Evolutionary conservation across 495 filamentous ascomycete genomes (phyloP).

Genomic region (Barbatosphaeria neglecta): DNA sequence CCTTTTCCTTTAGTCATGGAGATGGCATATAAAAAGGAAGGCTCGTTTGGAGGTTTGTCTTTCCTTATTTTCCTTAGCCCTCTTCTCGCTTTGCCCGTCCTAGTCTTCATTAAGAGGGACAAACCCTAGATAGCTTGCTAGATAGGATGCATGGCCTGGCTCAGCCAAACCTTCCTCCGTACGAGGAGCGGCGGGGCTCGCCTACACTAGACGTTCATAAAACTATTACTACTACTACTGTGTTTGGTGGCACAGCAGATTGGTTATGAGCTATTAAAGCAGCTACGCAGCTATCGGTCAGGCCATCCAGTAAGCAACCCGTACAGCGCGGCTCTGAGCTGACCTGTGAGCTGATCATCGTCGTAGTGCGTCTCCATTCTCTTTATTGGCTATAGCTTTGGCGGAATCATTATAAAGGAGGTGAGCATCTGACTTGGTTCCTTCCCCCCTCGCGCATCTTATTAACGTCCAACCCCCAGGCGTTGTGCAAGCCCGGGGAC

Average conservation of each 20-base stretch:
- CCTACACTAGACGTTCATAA: no score
- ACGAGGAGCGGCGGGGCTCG: no score
- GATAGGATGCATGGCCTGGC: no score
- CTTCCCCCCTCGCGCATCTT: neutral
- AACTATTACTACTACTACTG: no score
- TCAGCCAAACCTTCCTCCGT: no score
- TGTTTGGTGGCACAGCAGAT: constrained; percentile 1
- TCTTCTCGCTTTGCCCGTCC: no score
- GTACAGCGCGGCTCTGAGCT: neutral
- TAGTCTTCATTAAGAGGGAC: no score
- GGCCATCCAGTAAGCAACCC: neutral
- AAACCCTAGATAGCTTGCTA: no score
- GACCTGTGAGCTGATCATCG: neutral
- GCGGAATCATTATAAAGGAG: constrained; percentile 5
- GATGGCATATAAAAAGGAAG: no score
- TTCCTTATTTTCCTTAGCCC: no score
- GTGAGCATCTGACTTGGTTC: neutral
- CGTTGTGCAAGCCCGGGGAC: neutral
- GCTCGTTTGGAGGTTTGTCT: no score
- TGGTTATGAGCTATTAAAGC: neutral
- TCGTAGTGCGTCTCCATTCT: constrained; percentile 2
- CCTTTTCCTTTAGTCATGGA: no score
- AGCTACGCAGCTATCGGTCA: neutral
- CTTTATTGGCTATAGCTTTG: constrained; percentile 5
- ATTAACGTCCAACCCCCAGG: neutral